Base-by-base conservation (phyloP, 2,329 filamentous ascomycete species). In the Aspergillus eucalypticola region DNA sequence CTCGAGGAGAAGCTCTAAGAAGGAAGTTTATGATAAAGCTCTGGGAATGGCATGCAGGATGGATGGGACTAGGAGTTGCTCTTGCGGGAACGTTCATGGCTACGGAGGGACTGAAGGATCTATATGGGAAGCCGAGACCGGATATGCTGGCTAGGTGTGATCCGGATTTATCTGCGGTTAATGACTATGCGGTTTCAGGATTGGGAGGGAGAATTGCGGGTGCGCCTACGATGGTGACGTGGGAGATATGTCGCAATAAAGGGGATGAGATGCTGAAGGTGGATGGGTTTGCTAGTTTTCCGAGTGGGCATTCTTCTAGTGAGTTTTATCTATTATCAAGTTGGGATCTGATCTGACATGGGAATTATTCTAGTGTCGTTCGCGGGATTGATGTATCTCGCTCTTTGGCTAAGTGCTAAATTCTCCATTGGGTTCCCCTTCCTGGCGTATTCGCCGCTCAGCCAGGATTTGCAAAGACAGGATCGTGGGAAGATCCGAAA, bases 1-100 rank as follows among this genome's bases (percentile, higher is more conserved):
- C 32, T 13, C 32, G 32, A 35, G 6, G 2, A 35, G 32, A 35
- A 2, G 5, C 5, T 2, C 32, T 35, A 35, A 75, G 83, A 3
- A 77, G 91, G 56, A 81, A 93, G 48, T 92, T 91, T 88, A 86
- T 85, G 72, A 85, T 91, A 65, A 96, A 95, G 78, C 75, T 96
- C 1, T 97, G 94, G 92, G 93, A 97, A 75, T 87, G 91, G 74
- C 92, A 97, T 72, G 87, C 87, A 2, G 92, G 91, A 60, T 91
- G 89, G 86, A 86, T 96, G 69, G 93, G 93, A 0, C 82, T 96
- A 2, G 90, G 83, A 0, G 81, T 96, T 17, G 86, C 90, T 2
- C 80, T 92, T 8, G 86, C 88, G 2, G 82, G 86, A 2, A 84
- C 90, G 4, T 96, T 90, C 80, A 87, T 95, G 75, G 87, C 96